A percentile compares a stretch with the other conserved stretches of the same genome.
Conservation (phyloP, 345 rosid species). For the Populus euphratica region DNA sequence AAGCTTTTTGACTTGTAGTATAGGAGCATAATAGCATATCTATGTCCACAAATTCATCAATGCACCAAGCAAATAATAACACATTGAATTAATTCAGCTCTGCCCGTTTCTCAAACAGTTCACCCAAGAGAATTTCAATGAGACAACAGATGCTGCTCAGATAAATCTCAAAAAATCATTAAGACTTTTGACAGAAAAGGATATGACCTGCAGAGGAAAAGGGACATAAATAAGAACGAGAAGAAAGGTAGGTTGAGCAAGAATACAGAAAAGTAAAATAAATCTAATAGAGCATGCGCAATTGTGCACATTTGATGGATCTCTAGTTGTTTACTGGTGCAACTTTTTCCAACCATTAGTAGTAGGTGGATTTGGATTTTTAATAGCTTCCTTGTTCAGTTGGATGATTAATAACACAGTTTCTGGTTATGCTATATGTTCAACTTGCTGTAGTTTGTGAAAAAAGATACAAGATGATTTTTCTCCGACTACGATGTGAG, state of each 20-base stretch:
- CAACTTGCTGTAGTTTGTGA: background rate
- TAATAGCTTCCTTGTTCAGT: background rate
- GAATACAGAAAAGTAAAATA: background rate
- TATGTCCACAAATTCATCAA: background rate
- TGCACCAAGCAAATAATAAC: background rate
- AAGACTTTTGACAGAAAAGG: conserved; percentile 44
- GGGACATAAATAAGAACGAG: background rate
- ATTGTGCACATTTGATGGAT: background rate
- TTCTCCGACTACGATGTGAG: background rate
- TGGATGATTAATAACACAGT: background rate
- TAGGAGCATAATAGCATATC: background rate
- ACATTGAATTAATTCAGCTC: background rate
- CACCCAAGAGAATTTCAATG: background rate
- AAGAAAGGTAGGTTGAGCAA: background rate
- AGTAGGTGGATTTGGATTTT: background rate
- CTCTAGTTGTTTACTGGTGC: background rate
- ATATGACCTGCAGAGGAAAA: conserved; percentile 82
- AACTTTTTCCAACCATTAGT: background rate
- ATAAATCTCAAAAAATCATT: background rate
- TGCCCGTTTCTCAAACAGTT: background rate
- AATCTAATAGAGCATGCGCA: background rate
- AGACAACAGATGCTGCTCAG: background rate
- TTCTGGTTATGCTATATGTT: background rate
- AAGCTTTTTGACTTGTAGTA: background rate
- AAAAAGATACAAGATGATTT: background rate